Evolutionary conservation across 805 yeast genomes (phyloP).

Genomic region (Candida nemodendra): DNA sequence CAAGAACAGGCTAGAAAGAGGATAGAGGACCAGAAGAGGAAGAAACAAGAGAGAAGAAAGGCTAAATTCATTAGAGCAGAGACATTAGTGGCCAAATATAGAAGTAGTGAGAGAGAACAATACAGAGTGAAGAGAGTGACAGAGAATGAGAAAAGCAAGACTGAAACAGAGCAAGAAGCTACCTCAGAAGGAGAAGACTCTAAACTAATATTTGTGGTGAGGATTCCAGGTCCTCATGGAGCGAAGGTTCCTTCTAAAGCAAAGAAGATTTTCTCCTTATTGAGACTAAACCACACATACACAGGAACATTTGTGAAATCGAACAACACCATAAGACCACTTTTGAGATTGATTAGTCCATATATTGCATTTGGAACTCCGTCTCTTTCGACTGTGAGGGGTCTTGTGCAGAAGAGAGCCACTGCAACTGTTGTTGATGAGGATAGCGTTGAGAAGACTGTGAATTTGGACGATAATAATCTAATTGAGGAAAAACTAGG

Average conservation of each 20-base stretch:
- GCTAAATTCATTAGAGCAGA: conserved; percentile 72
- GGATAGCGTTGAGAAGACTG: conserved; percentile 31
- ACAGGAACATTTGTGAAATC: conserved; percentile 72
- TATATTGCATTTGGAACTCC: conserved; percentile 75
- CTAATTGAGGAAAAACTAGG: conserved; percentile 71
- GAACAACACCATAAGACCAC: conserved; percentile 57
- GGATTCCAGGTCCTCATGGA: conserved; percentile 64
- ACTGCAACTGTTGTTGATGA: conserved; percentile 41
- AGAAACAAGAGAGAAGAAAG: conserved; percentile 42
- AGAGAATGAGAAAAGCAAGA: conserved; percentile 45
- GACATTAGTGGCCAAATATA: conserved; percentile 62
- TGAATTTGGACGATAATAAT: conserved; percentile 69
- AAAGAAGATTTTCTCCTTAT: conserved; percentile 52
- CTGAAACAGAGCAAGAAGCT: conserved; percentile 16
- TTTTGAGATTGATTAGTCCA: conserved; percentile 67
- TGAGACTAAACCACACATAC: conserved; percentile 59
- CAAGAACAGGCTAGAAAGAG: conserved; percentile 62
- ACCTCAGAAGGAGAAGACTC: conserved; percentile 38
- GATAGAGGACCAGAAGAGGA: conserved; percentile 43
- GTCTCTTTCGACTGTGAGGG: conserved; percentile 68
- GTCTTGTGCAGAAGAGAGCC: conserved; percentile 75
- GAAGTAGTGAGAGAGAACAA: conserved; percentile 64
- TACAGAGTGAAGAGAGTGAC: conserved; percentile 66
- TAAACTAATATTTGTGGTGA: conserved; percentile 61
- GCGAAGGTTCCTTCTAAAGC: conserved; percentile 67